These are phyloP conservation scores for Eimeria acervulina DNA, from an alignment of 169 alveolate genomes.

Conservation along the genomic window DNA sequence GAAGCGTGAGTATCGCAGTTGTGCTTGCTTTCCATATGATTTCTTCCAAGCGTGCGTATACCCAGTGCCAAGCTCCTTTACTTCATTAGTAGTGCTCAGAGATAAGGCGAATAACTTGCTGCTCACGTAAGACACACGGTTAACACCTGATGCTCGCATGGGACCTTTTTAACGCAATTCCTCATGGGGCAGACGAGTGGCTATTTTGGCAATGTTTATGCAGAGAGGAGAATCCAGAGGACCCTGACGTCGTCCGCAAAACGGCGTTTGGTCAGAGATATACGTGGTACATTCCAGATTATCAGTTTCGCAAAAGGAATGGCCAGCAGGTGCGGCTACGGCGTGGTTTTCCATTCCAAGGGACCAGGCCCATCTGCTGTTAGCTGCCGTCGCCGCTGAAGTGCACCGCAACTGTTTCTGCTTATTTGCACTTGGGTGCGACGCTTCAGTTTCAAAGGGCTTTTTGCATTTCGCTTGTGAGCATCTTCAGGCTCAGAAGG, in stretches of 20 bases:
- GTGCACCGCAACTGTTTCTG: background rate
- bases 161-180: background rate
- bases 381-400: background rate
- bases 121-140: background rate
- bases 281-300: constrained; percentile 80
- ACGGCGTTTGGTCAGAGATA: constrained; percentile 80
- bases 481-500: constrained; percentile 52
- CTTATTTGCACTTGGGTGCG: background rate
- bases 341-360: background rate
- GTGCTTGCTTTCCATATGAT: background rate
- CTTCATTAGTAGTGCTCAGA: background rate
- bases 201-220: background rate
- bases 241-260: constrained; percentile 77
- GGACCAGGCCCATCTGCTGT: background rate
- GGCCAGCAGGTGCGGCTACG: constrained; percentile 65
- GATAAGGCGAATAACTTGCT: background rate
- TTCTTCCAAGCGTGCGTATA: background rate
- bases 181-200: background rate
- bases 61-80: background rate
- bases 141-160: background rate
- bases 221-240: constrained; percentile 74
- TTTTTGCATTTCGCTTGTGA: background rate
- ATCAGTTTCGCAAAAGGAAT: constrained; percentile 56
- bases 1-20: constrained; percentile 60
- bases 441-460: background rate